Conservation (phyloP, 2,329 filamentous ascomycete species). For the Verticillium nubilum region DNA sequence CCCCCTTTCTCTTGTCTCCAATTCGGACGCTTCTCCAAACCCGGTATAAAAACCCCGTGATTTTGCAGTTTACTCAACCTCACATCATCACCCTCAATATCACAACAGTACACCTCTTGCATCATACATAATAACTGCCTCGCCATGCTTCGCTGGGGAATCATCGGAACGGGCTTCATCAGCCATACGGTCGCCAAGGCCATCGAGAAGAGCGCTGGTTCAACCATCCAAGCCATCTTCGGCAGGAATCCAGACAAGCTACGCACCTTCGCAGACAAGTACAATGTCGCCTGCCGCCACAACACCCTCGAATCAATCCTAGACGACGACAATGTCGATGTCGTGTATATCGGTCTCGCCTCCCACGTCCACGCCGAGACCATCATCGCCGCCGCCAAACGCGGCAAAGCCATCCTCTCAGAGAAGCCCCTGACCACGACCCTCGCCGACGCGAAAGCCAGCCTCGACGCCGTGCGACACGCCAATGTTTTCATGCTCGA, state of each 20-base stretch:
- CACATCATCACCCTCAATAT: neutral
- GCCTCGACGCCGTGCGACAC: constrained; percentile 15
- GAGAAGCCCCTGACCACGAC: constrained; percentile 21
- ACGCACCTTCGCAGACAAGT: constrained; percentile 17
- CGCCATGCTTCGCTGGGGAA: constrained; percentile 19
- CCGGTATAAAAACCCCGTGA: neutral
- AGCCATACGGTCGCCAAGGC: constrained; percentile 17
- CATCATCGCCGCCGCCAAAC: constrained; percentile 15
- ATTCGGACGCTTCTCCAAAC: neutral
- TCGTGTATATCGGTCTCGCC: constrained; percentile 20
- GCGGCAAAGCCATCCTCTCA: constrained; percentile 19
- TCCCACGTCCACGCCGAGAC: constrained; percentile 20
- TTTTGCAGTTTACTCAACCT: neutral
- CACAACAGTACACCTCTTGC: neutral
- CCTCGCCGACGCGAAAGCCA: constrained; percentile 16
- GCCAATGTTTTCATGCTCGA: constrained; percentile 19
- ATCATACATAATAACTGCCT: neutral
- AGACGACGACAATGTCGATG: constrained; percentile 17
- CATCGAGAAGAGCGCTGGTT: constrained; percentile 6
- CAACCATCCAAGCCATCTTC: constrained; percentile 19
- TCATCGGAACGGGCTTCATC: constrained; percentile 23
- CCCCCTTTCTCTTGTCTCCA: neutral
- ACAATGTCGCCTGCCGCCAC: constrained; percentile 15
- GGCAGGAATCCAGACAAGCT: constrained; percentile 17
- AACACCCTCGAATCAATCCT: constrained; percentile 15